These are phyloP conservation scores for Gossypium stocksii DNA, from an alignment of 345 rosid genomes.

Conservation along the genomic window DNA sequence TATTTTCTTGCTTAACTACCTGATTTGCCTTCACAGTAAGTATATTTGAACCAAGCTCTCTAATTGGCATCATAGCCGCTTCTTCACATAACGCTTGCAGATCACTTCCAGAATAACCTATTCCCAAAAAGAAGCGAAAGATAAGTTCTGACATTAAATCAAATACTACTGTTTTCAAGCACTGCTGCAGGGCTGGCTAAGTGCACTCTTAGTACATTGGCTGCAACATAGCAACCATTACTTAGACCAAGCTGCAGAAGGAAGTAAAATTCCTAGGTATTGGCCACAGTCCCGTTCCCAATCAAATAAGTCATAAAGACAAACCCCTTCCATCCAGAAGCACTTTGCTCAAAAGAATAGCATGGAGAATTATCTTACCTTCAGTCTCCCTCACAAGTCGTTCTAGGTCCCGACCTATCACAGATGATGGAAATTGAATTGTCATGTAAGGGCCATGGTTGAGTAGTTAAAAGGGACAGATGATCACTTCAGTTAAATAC, in stretches of 20 bases:
- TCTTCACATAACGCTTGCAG: conserved; percentile 97
- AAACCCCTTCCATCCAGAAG: neutral
- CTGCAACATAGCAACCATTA: neutral
- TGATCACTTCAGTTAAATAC: neutral
- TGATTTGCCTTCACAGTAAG: conserved; percentile 81
- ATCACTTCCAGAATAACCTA: conserved; percentile 98
- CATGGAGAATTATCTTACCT: conserved; percentile 38
- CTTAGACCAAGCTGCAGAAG: neutral
- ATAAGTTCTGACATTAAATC: conserved; percentile 8
- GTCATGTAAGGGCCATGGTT: neutral
- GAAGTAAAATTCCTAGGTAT: neutral
- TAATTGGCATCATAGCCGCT: conserved; percentile 99
- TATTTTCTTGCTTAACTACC: conserved; percentile 35
- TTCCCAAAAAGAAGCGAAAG: neutral
- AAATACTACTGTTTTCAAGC: neutral
- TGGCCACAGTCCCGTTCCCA: conserved; percentile 9
- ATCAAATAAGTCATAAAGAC: neutral
- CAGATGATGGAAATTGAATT: conserved; percentile 6
- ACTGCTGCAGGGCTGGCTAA: neutral
- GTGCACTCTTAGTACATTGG: neutral
- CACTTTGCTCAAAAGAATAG: neutral
- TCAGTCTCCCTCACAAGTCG: conserved; percentile 77
- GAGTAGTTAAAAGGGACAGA: conserved; percentile 7
- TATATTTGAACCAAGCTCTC: conserved; percentile 89
- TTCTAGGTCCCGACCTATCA: conserved; percentile 68